Conservation (phyloP, 2,329 filamentous ascomycete genomes). For the Colletotrichum chlorophyti region DNA sequence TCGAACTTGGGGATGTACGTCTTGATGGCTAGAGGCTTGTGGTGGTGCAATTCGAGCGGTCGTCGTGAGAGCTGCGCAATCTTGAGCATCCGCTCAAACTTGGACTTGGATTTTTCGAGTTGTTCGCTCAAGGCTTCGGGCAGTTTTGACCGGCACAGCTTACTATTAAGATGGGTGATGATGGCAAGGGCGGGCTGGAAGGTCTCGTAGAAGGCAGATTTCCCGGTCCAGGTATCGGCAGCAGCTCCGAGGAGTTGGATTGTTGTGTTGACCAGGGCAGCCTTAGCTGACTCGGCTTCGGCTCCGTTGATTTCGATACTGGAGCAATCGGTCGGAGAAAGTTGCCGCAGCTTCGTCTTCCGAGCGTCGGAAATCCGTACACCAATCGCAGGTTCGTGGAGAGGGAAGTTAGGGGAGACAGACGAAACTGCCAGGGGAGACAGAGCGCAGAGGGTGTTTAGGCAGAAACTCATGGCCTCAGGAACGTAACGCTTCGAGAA, state of each 20-base stretch:
- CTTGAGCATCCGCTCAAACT: slow-evolving; percentile 61
- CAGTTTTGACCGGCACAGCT: slow-evolving; percentile 57
- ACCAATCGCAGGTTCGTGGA: slow-evolving; percentile 60
- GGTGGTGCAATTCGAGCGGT: slow-evolving; percentile 87
- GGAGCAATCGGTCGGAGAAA: slow-evolving; percentile 66
- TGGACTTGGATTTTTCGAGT: slow-evolving; percentile 49
- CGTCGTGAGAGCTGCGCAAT: slow-evolving; percentile 72
- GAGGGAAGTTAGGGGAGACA: slow-evolving; percentile 63
- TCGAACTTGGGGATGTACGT: slow-evolving; percentile 93
- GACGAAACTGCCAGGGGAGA: slow-evolving; percentile 60
- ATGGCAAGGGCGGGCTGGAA: slow-evolving; percentile 70
- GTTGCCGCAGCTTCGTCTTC: slow-evolving; percentile 52
- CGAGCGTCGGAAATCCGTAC: slow-evolving; percentile 56
- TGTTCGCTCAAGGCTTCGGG: slow-evolving; percentile 49
- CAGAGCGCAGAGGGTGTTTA: slow-evolving; percentile 75
- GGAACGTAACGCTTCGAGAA: slow-evolving; percentile 88
- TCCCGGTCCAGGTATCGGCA: slow-evolving; percentile 75
- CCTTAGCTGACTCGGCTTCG: slow-evolving; percentile 46
- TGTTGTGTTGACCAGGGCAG: slow-evolving; percentile 68
- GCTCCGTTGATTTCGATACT: slow-evolving; percentile 33
- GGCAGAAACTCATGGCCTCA: slow-evolving; percentile 81
- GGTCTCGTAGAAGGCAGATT: slow-evolving; percentile 79
- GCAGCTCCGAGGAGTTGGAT: slow-evolving; percentile 71
- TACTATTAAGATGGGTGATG: slow-evolving; percentile 66
- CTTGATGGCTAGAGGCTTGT: slow-evolving; percentile 87